These are phyloP conservation scores for Hypoxylon sp. DNA, from an alignment of 2,329 filamentous ascomycete genomes.

Conservation along the genomic window DNA sequence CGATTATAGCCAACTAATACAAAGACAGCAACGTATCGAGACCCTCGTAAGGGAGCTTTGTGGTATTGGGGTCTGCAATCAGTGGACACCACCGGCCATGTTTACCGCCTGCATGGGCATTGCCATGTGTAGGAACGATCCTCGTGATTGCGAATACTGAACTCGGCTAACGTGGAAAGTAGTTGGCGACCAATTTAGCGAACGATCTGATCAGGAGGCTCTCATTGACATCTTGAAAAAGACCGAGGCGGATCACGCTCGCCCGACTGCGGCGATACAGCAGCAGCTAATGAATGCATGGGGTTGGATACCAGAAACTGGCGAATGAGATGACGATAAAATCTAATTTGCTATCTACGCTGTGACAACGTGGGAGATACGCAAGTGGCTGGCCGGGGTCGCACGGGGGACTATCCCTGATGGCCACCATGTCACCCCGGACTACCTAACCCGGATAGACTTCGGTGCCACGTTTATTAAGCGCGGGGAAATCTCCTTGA, in stretches of 20 bases:
- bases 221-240: conserved; percentile 62
- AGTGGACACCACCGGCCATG: conserved; percentile 68
- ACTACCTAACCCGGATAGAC: conserved; percentile 23
- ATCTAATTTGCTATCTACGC: not conserved
- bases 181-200: conserved; percentile 66
- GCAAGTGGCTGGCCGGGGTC: conserved; percentile 11
- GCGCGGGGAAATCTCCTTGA: conserved; percentile 21
- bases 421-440: conserved; percentile 22
- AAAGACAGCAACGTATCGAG: conserved; percentile 60
- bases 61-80: conserved; percentile 71
- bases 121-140: conserved; percentile 60
- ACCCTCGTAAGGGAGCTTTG: conserved; percentile 67
- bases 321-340: conserved; percentile 35
- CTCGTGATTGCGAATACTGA: conserved; percentile 9
- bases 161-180: conserved; percentile 25
- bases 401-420: not conserved
- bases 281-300: conserved; percentile 64
- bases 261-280: conserved; percentile 66
- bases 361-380: conserved; percentile 11
- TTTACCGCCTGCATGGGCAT: conserved; percentile 71
- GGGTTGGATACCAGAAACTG: conserved; percentile 59
- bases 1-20: conserved; percentile 29
- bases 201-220: conserved; percentile 63
- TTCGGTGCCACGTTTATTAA: conserved; percentile 13
- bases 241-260: conserved; percentile 66